These are phyloP conservation scores for Skeletonema costatum DNA, from an alignment of 108 stramenopile genomes.

Conservation along the genomic window DNA sequence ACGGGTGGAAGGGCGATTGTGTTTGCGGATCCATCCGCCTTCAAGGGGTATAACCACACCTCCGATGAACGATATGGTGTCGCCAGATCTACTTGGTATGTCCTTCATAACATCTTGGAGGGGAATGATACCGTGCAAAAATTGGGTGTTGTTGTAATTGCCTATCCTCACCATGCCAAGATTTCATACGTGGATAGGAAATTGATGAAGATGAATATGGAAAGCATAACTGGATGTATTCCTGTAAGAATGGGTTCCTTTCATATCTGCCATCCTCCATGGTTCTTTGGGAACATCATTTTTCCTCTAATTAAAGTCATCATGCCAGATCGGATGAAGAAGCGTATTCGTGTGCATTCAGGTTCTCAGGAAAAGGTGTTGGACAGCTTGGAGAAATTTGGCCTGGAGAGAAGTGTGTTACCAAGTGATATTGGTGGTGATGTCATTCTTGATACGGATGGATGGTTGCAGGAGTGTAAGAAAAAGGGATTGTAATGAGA, in stretches of 20 bases:
- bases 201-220: constrained; percentile 36
- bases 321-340: constrained; percentile 49
- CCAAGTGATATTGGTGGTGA: constrained; percentile 60
- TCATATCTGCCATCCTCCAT: constrained; percentile 67
- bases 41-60: constrained; percentile 25
- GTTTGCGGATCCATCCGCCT: constrained; percentile 49
- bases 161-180: constrained; percentile 32
- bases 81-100: constrained; percentile 55
- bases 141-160: constrained; percentile 52
- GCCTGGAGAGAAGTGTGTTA: constrained; percentile 38
- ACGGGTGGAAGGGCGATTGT: constrained; percentile 46
- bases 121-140: constrained; percentile 47
- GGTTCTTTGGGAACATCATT: constrained; percentile 45
- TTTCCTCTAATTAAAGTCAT: constrained; percentile 59
- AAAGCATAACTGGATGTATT: constrained; percentile 50
- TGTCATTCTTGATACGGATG: constrained; percentile 31
- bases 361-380: constrained; percentile 54
- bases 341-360: constrained; percentile 55
- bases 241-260: constrained; percentile 54
- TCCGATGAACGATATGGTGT: constrained; percentile 38
- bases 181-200: constrained; percentile 48
- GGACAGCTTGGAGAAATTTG: constrained; percentile 43
- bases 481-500: constrained; percentile 5
- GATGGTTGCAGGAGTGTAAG: constrained; percentile 35
- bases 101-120: constrained; percentile 41